A percentile compares a stretch with the other conserved stretches of the same genome.
Conservation (phyloP, 2,329 filamentous ascomycete species). For the Penicillium janthinellum region DNA sequence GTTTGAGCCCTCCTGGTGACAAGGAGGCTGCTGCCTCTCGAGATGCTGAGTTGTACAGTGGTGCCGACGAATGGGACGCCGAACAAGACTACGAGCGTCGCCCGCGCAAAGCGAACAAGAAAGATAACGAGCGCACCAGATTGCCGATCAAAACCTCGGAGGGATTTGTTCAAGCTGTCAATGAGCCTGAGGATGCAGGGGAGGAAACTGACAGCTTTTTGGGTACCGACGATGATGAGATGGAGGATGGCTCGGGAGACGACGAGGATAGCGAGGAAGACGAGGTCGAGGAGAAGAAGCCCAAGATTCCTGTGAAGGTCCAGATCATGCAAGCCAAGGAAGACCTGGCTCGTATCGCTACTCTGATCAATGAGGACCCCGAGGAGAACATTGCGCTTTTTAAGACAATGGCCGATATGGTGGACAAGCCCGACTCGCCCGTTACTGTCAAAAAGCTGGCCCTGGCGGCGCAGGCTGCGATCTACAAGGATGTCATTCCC, state of each 20-base stretch:
- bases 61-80: conserved; percentile 81
- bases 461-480: conserved; percentile 79
- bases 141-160: conserved; percentile 86
- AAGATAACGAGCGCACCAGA: conserved; percentile 71
- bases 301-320: conserved; percentile 71
- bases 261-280: conserved; percentile 54
- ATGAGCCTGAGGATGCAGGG: conserved; percentile 47
- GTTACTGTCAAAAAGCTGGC: conserved; percentile 80
- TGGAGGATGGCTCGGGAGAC: conserved; percentile 48
- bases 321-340: conserved; percentile 88
- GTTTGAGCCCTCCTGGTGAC: conserved; percentile 52
- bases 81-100: conserved; percentile 88
- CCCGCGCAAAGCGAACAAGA: conserved; percentile 74
- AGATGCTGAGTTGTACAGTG: conserved; percentile 65
- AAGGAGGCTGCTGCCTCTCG: conserved; percentile 31
- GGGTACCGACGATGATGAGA: conserved; percentile 58
- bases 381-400: conserved; percentile 84
- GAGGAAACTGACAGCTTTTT: conserved; percentile 68
- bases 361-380: conserved; percentile 82
- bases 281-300: conserved; percentile 54
- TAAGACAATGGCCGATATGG: conserved; percentile 74
- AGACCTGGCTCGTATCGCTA: conserved; percentile 81
- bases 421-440: conserved; percentile 59
- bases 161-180: conserved; percentile 67
- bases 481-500: conserved; percentile 95